Percentiles rank a stretch among this genome's conserved stretches.
These are phyloP conservation scores for Calycina herbarum DNA, from an alignment of 2,329 filamentous ascomycete species.

Conservation along the genomic window DNA sequence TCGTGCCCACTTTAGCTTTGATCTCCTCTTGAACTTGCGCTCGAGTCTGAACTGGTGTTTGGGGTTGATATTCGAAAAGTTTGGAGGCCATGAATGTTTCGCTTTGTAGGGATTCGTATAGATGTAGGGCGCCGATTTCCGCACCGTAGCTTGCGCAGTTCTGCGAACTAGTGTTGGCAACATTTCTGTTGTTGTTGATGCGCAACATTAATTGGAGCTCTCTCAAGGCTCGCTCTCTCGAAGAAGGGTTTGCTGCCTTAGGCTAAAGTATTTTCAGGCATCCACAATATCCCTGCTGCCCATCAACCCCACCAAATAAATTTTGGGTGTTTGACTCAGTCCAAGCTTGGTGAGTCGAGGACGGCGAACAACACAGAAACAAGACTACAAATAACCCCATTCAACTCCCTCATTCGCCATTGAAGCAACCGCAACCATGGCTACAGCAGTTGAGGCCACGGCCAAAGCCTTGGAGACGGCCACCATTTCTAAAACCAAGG, in stretches of 20 bases:
- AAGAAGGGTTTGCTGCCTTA: not conserved
- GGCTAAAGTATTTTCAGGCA: not conserved
- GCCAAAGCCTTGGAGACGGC: slow-evolving; percentile 51
- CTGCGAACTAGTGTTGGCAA: slow-evolving; percentile 48
- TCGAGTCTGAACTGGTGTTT: slow-evolving; percentile 79
- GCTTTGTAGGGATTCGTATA: slow-evolving; percentile 61
- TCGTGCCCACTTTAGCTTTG: slow-evolving; percentile 59
- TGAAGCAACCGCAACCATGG: slow-evolving; percentile 43
- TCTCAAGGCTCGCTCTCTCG: not conserved
- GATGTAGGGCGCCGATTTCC: slow-evolving; percentile 33
- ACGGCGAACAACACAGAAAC: slow-evolving; percentile 10
- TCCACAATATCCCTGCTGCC: slow-evolving; percentile 3
- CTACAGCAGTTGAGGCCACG: slow-evolving; percentile 37
- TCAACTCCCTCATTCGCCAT: not conserved
- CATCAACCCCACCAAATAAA: slow-evolving; percentile 28
- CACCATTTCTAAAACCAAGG: slow-evolving; percentile 59
- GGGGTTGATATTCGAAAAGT: slow-evolving; percentile 66
- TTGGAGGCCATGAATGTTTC: slow-evolving; percentile 76
- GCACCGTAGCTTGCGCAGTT: slow-evolving; percentile 38
- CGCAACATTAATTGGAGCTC: too few relatives aligned
- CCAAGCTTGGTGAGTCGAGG: not conserved
- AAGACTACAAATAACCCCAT: not conserved
- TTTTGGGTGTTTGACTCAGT: slow-evolving; percentile 18
- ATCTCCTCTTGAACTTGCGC: slow-evolving; percentile 72
- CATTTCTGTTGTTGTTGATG: slow-evolving; percentile 39